Base-by-base conservation (phyloP, 768 basidiomycete genomes). In the Lactifluus rugatus region DNA sequence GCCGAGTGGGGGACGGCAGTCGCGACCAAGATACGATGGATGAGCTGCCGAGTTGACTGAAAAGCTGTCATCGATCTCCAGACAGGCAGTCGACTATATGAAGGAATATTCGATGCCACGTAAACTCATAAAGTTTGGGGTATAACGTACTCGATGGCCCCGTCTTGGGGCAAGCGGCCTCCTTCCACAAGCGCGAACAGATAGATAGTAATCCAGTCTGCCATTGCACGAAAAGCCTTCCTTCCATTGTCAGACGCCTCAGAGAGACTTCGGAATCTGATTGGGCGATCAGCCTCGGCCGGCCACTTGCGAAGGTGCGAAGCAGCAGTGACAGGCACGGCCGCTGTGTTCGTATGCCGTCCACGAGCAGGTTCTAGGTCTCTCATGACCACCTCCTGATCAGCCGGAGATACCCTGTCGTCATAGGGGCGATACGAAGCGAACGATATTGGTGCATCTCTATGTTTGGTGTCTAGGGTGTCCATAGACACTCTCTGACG, bases 161-260 rank as follows among this genome's bases (percentile, higher is more conserved):
- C 59, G 23, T 60, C 59, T 28, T 60, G 59, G 9, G 59, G 59
- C 49, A 60, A 44, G 45, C 59, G 59, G 44, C 59, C 59, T 14
- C 52, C 41, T 34, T 60, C 59, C 36, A 60, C 59, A 11, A 60
- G 59, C 23, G 23, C 59, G 37, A 60, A 60, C 42, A 60, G 44
- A 56, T 60, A 60, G 49, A 60, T 60, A 26, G 59, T 60, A 36
- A 60, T 52, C 59, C 59, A 60, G 44, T 60, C 59, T 26, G 59
- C 59, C 44, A 60, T 51, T 6, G 49, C 48, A 42, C 54, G 54
- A 26, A 56, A 60, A 11, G 59, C 59, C 54, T 36, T 56, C 54
- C 28, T 56, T 47, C 59, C 59, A 17, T 51, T 52, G 44, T 60
- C 59, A 50, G 54, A 23, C 34, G 54, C 54, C 32, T 60, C 59